Evolutionary conservation across 1,284 basidiomycete species (phyloP).

Genomic region (Phlebopus sp.): DNA sequence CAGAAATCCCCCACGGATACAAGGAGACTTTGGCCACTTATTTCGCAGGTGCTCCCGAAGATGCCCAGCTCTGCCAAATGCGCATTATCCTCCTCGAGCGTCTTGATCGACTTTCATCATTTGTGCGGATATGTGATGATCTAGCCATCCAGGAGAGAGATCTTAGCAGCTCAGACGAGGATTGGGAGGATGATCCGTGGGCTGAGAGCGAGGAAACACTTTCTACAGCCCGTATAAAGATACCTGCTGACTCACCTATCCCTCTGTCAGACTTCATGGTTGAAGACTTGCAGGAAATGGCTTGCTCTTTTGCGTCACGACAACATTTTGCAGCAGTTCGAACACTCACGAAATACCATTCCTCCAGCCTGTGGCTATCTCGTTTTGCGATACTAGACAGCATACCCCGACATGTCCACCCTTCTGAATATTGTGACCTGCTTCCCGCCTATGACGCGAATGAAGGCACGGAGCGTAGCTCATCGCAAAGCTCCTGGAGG

Average conservation of each 20-base stretch:
- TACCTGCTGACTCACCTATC: slow-evolving; percentile 40
- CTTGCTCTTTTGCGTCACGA: slow-evolving; percentile 64
- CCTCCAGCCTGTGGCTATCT: slow-evolving; percentile 57
- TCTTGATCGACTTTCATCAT: slow-evolving; percentile 66
- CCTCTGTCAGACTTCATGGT: slow-evolving; percentile 64
- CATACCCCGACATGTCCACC: slow-evolving; percentile 71
- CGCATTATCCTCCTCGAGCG: slow-evolving; percentile 61
- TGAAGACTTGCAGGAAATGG: slow-evolving; percentile 54
- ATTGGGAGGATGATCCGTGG: slow-evolving; percentile 86
- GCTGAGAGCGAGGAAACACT: slow-evolving; percentile 43
- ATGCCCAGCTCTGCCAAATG: slow-evolving; percentile 62
- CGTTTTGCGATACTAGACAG: slow-evolving; percentile 69
- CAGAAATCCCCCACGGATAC: slow-evolving; percentile 4
- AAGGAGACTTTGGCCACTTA: slow-evolving; percentile 42
- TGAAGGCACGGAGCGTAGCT: slow-evolving; percentile 43
- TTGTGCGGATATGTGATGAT: slow-evolving; percentile 53
- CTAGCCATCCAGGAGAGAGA: slow-evolving; percentile 29
- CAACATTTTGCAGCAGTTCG: slow-evolving; percentile 58
- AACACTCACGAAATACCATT: slow-evolving; percentile 59
- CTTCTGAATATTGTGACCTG: slow-evolving; percentile 58
- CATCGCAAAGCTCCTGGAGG: slow-evolving; percentile 43
- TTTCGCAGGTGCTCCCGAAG: slow-evolving; percentile 50
- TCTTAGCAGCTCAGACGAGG: slow-evolving; percentile 44
- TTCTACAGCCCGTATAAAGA: slow-evolving; percentile 23
- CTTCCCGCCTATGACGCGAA: slow-evolving; percentile 60